Evolutionary conservation across 2,329 filamentous ascomycete species (phyloP).

Genomic region (Pyrenophora teres): DNA sequence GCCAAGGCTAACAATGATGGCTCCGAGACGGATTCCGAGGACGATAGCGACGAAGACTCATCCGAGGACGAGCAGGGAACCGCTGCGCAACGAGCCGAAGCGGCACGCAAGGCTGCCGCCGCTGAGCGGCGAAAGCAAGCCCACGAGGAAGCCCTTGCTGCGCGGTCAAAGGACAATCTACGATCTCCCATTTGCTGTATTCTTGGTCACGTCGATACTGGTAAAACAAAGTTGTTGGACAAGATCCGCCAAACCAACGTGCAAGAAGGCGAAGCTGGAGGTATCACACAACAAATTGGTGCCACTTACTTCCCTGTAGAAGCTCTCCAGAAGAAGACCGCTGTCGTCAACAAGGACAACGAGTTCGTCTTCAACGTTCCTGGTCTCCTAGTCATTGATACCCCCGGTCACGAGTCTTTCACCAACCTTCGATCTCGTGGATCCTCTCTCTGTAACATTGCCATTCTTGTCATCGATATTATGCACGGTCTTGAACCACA

Average conservation of each 20-base stretch:
- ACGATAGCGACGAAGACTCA: conserved; percentile 60
- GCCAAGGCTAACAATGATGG: conserved; percentile 27
- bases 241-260: conserved; percentile 99
- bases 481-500: conserved; percentile 99
- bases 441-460: conserved; percentile 98
- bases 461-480: conserved; percentile 97
- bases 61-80: conserved; percentile 74
- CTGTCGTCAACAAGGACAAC: conserved; percentile 88
- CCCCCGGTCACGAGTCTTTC: conserved; percentile 99
- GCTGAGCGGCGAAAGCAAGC: conserved; percentile 86
- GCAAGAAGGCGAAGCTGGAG: conserved; percentile 97
- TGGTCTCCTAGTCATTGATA: conserved; percentile 95
- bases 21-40: conserved; percentile 48
- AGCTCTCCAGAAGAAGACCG: conserved; percentile 87
- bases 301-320: conserved; percentile 98
- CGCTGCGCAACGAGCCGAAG: conserved; percentile 73
- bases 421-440: conserved; percentile 95
- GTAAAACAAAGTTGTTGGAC: conserved; percentile 98
- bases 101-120: conserved; percentile 82
- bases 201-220: conserved; percentile 98
- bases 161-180: conserved; percentile 89
- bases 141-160: conserved; percentile 88
- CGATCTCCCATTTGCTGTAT: conserved; percentile 99
- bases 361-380: conserved; percentile 97
- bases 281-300: conserved; percentile 99